Evolutionary conservation across 495 filamentous ascomycete genomes (phyloP), one percentile per base, ranked within the genome.

Genomic region (Daldinia vernicosa): DNA sequence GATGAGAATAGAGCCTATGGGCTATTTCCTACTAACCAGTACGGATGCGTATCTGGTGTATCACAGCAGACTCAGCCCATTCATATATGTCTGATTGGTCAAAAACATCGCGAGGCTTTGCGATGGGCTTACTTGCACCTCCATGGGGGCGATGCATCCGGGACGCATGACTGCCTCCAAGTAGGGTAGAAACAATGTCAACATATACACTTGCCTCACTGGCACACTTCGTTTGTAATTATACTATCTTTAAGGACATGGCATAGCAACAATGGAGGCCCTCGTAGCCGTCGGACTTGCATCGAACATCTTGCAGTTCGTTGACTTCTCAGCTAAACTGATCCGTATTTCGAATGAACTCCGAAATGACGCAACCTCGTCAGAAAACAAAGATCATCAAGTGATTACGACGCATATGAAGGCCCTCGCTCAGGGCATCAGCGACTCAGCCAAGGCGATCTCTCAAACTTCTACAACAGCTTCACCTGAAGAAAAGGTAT

Each of bases 281-380:
- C 40, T 79, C 40, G 64, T 70, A 14, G 73, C 73, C 32, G 39
- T 79, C 40, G 76, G 74, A 30, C 70, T 77, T 19, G 66, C 71
- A 24, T 63, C 61, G 28, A 78, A 77, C 56, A 59, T 79, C 26
- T 30, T 75, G n/a, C 76, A 79, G 56, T 71, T 78, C 47, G 45
- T 78, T 9, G 72, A 78, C 35, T 75, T 78, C 37, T 66, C 63
- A 24, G 50, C 67, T 28, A 67, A 76, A 39, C 54, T 77, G 9
- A 51, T 77, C n/a, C 30, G 32, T n/a, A 67, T 61, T 24, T 66
- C 69, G 28, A 58, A 59, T 17, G 67, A 72, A 50, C 64, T 77
- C 22, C 71, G 70, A 39, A 59, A 71, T 32, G 64, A 71, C 27
- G 35, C 56, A 66, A 35, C 71, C 67, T 66, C 55, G 54, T 70